Evolutionary conservation across 192 early-diverging fungal genomes (phyloP).

Genomic region (Coemansia sp.): DNA sequence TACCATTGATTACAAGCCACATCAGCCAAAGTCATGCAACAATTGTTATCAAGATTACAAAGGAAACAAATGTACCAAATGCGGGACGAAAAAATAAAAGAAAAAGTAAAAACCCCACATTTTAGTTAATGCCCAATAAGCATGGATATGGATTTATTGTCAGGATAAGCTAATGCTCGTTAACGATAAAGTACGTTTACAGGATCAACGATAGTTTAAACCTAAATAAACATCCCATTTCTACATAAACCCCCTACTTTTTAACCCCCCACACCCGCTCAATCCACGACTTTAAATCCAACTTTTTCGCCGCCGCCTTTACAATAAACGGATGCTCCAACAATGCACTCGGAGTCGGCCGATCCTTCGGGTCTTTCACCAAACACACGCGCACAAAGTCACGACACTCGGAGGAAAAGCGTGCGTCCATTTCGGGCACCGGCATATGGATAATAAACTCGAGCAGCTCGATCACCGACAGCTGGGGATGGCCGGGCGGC

Average conservation of each 20-base stretch:
- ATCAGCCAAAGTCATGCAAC: not conserved
- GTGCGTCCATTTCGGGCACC: conserved; percentile 71
- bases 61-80: not conserved
- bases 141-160: too few relatives aligned
- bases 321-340: conserved; percentile 69
- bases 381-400: conserved; percentile 59
- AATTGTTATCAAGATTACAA: not conserved
- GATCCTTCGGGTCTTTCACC: conserved; percentile 67
- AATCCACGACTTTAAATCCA: conserved; percentile 73
- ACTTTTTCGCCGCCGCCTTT: conserved; percentile 57
- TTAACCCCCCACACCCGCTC: conserved; percentile 64
- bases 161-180: too few relatives aligned
- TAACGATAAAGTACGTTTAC: too few relatives aligned
- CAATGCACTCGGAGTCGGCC: conserved; percentile 69
- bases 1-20: too few relatives aligned
- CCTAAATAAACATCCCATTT: not conserved
- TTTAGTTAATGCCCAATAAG: too few relatives aligned
- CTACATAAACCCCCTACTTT: not conserved
- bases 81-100: not conserved
- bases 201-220: not conserved
- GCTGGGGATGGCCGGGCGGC: conserved; percentile 68
- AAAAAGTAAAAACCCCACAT: not conserved
- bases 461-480: conserved; percentile 89
- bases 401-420: conserved; percentile 43
- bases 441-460: conserved; percentile 91